phyloP scores from a whole-genome alignment of 2,329 filamentous ascomycete species.

The Elsinoe necatrix region DNA sequence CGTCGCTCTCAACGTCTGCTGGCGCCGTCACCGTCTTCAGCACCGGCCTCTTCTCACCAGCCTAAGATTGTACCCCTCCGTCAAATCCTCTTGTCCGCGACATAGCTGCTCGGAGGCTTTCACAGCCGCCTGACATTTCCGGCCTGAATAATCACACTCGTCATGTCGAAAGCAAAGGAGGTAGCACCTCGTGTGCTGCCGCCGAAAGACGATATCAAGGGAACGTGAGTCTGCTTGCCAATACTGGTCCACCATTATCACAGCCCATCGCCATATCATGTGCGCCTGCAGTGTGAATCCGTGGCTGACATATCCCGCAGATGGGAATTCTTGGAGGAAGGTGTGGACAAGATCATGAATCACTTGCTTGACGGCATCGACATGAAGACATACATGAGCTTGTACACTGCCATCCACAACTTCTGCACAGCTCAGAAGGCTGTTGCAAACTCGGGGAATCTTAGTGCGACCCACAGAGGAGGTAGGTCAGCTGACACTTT shows the following conservation, averaged over 20 bases:
- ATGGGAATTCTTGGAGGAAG: conserved; percentile 82
- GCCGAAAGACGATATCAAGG: conserved; percentile 32
- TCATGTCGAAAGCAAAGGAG: conserved; percentile 24
- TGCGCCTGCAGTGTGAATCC: neutral
- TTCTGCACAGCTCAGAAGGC: conserved; percentile 98
- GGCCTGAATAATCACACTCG: conserved; percentile 4
- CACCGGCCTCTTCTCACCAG: neutral
- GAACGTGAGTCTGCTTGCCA: conserved; percentile 24
- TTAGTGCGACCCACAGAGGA: conserved; percentile 58
- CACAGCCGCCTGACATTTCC: neutral
- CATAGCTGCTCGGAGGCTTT: neutral
- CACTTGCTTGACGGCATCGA: conserved; percentile 88
- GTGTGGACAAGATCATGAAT: conserved; percentile 88
- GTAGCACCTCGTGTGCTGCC: conserved; percentile 27
- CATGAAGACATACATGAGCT: conserved; percentile 93
- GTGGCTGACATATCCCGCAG: conserved; percentile 37
- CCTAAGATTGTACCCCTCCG: conserved; percentile 9
- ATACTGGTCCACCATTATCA: neutral
- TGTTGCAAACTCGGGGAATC: conserved; percentile 46
- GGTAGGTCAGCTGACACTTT: conserved; percentile 39
- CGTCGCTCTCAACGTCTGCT: neutral
- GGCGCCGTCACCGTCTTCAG: neutral
- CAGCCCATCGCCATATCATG: neutral
- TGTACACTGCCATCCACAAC: conserved; percentile 97
- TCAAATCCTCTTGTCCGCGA: neutral